These are phyloP conservation scores for Stentor roeselii DNA, from an alignment of 73 alveolate species.

Conservation along the genomic window DNA sequence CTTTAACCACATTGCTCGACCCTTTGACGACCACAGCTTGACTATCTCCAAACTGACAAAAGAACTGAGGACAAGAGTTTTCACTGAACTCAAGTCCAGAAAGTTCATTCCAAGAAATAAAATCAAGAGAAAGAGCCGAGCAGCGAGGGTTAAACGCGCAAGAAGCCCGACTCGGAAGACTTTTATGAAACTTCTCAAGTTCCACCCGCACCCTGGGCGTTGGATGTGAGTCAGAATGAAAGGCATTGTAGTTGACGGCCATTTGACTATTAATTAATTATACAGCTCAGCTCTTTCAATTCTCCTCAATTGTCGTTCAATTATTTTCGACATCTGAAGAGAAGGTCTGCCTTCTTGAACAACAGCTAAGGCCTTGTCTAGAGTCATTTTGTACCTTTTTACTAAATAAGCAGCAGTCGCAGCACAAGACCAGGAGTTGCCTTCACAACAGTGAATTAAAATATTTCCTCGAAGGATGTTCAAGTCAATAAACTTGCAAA, in stretches of 20 bases:
- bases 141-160: not conserved
- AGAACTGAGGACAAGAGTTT: not conserved
- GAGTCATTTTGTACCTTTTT: not conserved
- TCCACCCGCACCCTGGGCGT: not conserved
- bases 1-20: not conserved
- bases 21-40: not conserved
- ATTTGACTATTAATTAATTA: no score
- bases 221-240: not conserved
- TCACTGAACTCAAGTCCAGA: not conserved
- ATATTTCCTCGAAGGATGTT: not conserved
- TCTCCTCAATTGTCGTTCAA: not conserved
- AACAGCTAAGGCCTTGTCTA: not conserved
- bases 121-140: not conserved
- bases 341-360: not conserved
- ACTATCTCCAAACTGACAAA: not conserved
- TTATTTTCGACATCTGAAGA: not conserved
- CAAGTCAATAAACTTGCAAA: not conserved
- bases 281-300: not conserved
- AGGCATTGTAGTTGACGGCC: not conserved
- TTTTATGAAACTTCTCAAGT: not conserved
- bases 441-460: not conserved
- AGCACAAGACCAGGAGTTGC: constrained; percentile 13
- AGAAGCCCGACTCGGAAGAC: not conserved
- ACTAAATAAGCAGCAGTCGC: not conserved
- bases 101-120: not conserved